These are phyloP conservation scores for Panellus pusillus DNA, from an alignment of 768 basidiomycete species.

Conservation along the genomic window DNA sequence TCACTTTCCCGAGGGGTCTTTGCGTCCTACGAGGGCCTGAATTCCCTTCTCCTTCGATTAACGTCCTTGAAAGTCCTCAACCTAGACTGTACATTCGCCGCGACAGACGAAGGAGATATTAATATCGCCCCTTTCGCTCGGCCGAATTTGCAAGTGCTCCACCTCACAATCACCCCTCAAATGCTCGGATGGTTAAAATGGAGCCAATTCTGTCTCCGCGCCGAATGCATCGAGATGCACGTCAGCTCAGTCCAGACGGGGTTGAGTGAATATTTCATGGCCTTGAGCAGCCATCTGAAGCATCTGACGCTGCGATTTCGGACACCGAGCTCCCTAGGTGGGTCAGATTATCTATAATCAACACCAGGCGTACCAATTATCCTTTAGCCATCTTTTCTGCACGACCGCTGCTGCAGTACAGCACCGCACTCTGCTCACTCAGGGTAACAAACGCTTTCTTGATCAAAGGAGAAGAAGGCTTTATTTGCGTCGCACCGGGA, in stretches of 20 bases:
- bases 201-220: conserved; percentile 1
- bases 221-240: background rate
- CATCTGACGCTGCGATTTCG: background rate
- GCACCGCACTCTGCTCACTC: background rate
- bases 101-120: background rate
- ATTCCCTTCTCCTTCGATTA: background rate
- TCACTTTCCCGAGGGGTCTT: background rate
- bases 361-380: background rate
- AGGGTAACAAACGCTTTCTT: background rate
- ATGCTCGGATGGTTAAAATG: conserved; percentile 3
- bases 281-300: background rate
- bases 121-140: no score
- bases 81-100: background rate
- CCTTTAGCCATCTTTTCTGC: background rate
- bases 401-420: background rate
- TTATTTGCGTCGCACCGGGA: background rate
- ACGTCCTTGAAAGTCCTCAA: background rate
- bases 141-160: background rate
- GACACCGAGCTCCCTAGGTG: background rate
- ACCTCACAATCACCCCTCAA: background rate
- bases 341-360: background rate
- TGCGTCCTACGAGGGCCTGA: background rate
- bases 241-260: background rate
- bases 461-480: background rate
- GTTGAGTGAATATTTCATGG: background rate